Evolutionary conservation across 73 alveolate genomes (phyloP).

Genomic region (Urostyla sp.): DNA sequence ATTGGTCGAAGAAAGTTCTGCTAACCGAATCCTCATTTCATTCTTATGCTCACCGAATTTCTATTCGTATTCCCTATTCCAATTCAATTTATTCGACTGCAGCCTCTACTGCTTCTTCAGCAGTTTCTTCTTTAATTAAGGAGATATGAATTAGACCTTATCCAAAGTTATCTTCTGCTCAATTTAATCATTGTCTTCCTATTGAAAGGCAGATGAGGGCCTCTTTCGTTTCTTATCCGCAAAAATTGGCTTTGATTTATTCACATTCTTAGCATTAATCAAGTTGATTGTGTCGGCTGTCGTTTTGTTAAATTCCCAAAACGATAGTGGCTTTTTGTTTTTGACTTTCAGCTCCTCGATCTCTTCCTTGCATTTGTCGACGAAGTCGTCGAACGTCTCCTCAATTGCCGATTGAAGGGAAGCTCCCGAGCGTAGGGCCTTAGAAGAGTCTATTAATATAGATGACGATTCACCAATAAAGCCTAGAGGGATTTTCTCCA

Average conservation of each 20-base stretch:
- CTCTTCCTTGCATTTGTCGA: constrained; percentile 11
- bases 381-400: constrained; percentile 41
- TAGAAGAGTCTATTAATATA: constrained; percentile 18
- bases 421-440: constrained; percentile 47
- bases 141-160: constrained; percentile 5
- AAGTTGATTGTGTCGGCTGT: constrained; percentile 41
- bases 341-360: constrained; percentile 2
- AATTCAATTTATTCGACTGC: neutral
- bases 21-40: constrained; percentile 40
- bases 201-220: constrained; percentile 12
- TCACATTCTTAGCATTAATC: constrained; percentile 46
- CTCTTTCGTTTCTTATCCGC: constrained; percentile 9
- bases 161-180: neutral
- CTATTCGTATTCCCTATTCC: constrained; percentile 30
- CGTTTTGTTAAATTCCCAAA: constrained; percentile 39
- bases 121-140: constrained; percentile 32
- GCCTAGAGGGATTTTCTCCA: constrained; percentile 38
- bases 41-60: constrained; percentile 47
- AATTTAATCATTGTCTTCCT: neutral
- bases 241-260: constrained; percentile 23
- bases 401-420: constrained; percentile 14
- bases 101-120: constrained; percentile 15
- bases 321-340: constrained; percentile 14
- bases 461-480: constrained; percentile 35
- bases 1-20: constrained; percentile 47